Base-by-base conservation (phyloP, 257 asterid genomes). In the Pogostemon cablin region DNA sequence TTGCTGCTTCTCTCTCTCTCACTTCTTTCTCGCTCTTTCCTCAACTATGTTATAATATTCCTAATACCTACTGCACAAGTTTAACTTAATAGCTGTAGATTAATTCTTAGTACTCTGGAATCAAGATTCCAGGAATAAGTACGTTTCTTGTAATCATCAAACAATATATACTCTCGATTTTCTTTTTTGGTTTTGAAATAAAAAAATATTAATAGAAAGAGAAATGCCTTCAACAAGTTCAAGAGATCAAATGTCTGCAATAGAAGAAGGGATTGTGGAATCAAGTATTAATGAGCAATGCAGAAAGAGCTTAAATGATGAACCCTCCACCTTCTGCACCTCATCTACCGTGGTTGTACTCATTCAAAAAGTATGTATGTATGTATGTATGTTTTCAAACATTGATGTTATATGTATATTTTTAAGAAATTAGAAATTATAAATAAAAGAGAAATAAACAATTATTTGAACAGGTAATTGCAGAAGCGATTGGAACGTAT, bases 401-500 rank as follows among this genome's bases (percentile, higher is more conserved):
- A 25, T 25, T 25, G 32, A 25, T 25, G 32, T 25, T 1, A 25
- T 25, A 25, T 25, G 1, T 25, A 25, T 25, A 25, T 25, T 0
- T 25, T 25, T 0, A 25, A 25, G 32, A 25, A 25, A 25, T 25
- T 25, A 25, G 32, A 25, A 25, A 25, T 25, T 15, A 15, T 15
- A 15, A 15, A 15, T 15, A 15, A 25, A 25, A 25, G 32, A 25
- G 1, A 25, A 25, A 25, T 25, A 25, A 25, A 25, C 1, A 25
- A 25, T 1, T 1, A 25, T 25, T 25, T 25, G 32, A 25, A 32
- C 67, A 86, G 93, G 78, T 83, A 20, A 80, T 86, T 38, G 96
- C 93, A 0, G 91, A 89, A 80, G 82, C 58, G 7, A 79, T 89
- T 40, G 93, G 96, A 9, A 85, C 93, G 2, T 89, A 85, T 40